Evolutionary conservation across 2,329 filamentous ascomycete species (phyloP).

Genomic region (Aspergillus sp.): DNA sequence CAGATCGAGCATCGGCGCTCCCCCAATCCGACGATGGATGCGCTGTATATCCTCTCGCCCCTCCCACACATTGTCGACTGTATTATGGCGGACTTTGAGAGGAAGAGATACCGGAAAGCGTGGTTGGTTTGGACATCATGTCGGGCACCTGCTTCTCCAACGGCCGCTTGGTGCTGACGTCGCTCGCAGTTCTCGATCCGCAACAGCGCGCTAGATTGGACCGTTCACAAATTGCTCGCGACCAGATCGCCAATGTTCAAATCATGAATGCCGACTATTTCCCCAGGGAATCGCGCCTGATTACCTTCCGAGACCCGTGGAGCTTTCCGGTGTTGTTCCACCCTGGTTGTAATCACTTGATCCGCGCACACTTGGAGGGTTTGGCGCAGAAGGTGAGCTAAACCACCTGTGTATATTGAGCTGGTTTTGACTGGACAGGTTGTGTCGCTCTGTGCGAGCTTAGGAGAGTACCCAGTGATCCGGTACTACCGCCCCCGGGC

Average conservation of each 20-base stretch:
- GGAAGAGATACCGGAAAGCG: conserved; percentile 74
- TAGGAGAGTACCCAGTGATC: conserved; percentile 93
- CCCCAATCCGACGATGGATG: conserved; percentile 86
- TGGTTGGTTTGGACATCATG: conserved; percentile 83
- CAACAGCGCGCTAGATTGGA: conserved; percentile 74
- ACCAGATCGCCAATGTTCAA: conserved; percentile 77
- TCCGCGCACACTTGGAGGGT: conserved; percentile 78
- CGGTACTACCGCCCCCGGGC: conserved; percentile 81
- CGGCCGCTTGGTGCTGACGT: conserved; percentile 22
- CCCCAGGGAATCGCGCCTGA: conserved; percentile 84
- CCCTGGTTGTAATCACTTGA: conserved; percentile 80
- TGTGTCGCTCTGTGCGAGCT: conserved; percentile 80
- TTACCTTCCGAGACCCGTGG: conserved; percentile 92
- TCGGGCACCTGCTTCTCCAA: conserved; percentile 40
- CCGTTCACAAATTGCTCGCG: conserved; percentile 65
- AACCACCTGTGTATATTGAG: conserved; percentile 17
- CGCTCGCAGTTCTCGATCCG: conserved; percentile 63
- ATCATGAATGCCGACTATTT: conserved; percentile 86
- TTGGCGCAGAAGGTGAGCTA: conserved; percentile 78
- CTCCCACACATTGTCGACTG: conserved; percentile 89
- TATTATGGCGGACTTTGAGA: conserved; percentile 87
- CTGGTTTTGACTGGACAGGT: conserved; percentile 56
- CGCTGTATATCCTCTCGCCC: conserved; percentile 87
- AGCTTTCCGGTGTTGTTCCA: conserved; percentile 94
- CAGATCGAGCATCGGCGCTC: conserved; percentile 84